Evolutionary conservation across 495 filamentous ascomycete genomes (phyloP).

Genomic region (Amphirosellinia nigrospora): DNA sequence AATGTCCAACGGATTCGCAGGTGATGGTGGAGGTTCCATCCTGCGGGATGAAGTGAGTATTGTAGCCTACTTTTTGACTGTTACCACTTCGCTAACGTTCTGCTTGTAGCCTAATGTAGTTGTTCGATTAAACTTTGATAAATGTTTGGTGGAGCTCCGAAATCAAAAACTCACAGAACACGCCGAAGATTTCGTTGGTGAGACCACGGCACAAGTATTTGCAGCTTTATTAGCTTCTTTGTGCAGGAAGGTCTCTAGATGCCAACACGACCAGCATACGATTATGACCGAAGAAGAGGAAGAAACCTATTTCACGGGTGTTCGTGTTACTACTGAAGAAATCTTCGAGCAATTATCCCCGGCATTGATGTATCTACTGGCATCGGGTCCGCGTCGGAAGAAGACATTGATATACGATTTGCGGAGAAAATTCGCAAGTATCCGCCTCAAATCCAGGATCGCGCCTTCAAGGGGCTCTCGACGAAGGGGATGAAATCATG

Average conservation of each 20-base stretch:
- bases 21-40: constrained; percentile 46
- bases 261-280: constrained; percentile 57
- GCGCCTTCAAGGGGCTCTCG: constrained; percentile 32
- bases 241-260: constrained; percentile 70
- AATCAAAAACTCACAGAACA: constrained; percentile 73
- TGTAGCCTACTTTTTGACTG: background rate
- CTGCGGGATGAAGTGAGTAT: constrained; percentile 42
- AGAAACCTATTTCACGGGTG: constrained; percentile 41
- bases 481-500: constrained; percentile 51
- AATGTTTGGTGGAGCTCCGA: constrained; percentile 79
- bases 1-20: constrained; percentile 35
- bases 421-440: constrained; percentile 49
- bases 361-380: constrained; percentile 48
- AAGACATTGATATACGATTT: constrained; percentile 47
- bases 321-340: constrained; percentile 53
- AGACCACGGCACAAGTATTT: constrained; percentile 76
- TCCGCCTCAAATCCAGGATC: constrained; percentile 39
- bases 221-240: constrained; percentile 69
- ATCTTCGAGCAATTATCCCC: constrained; percentile 53
- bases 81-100: constrained; percentile 35
- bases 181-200: constrained; percentile 64
- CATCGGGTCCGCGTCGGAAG: constrained; percentile 49
- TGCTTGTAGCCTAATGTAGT: constrained; percentile 58
- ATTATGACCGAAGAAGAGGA: constrained; percentile 63
- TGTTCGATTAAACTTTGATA: constrained; percentile 84